Base-by-base conservation (phyloP, 169 alveolate genomes). In the Ichthyophthirius multifiliis region DNA sequence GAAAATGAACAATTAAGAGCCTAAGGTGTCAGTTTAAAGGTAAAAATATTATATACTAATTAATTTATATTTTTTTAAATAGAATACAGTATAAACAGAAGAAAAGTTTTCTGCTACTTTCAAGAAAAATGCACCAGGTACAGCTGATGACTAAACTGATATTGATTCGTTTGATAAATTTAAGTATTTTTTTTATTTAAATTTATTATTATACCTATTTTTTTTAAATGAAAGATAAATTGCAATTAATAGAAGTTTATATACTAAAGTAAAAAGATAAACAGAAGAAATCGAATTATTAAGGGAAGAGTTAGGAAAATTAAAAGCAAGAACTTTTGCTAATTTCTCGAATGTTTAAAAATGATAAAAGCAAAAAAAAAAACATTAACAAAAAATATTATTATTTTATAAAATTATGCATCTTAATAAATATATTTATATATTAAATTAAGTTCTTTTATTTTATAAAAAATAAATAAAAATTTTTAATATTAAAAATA, bases 321-420 rank as follows among this genome's bases (percentile, higher is more conserved):
- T 92, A 27, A 87, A 96, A 83, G 96, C 96, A 5, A 95, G 93
- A 76, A 95, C 98, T 4, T 95, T 95, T 95, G 97, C 98, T 15
- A 86, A 95, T 7, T 95, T 95, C 77, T 93, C 94, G 16, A 90
- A 89, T 83, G 85, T 89, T 47, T 94, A 93, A 43, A 84, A 84
- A 35, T 55, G 31, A 10, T 81, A 82, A 81, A n/a, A 37, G 30
- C 18, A 75, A 20, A 18, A 27, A 18, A n/a, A 47, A 10, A 47
- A 47, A 47, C 46, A 41, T 41, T 41, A 41, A 41, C 12, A 41
- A 41, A 41, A 9, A 41, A 41, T 41, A 9, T 9, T 41, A 9
- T 9, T 41, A 41, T 41, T 41, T 41, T 9, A 41, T 41, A n/a
- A n/a, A n/a, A n/a, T n/a, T n/a, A n/a, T n/a, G n/a, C n/a, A n/a